A percentile compares a stretch with the other conserved stretches of the same genome.
Evolutionary conservation across 768 basidiomycete species (phyloP).

Genomic region (Tylopilus balloui): DNA sequence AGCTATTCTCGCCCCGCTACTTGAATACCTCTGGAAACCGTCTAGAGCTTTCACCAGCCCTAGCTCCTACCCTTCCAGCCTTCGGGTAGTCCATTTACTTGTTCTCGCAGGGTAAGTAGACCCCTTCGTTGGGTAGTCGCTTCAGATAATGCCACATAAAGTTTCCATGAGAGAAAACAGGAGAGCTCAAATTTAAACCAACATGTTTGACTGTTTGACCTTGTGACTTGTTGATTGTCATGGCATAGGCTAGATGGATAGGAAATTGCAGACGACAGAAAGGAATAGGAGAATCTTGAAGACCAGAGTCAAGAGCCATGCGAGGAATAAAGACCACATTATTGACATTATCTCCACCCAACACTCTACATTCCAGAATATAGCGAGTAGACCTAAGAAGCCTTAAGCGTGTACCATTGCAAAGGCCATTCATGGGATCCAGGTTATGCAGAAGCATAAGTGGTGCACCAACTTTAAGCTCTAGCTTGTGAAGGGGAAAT

Average conservation of each 20-base stretch:
- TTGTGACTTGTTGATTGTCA: constrained; percentile 39
- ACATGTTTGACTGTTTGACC: constrained; percentile 27
- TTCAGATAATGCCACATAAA: no score
- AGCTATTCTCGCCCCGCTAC: no score
- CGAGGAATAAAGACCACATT: constrained; percentile 29
- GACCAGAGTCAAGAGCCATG: constrained; percentile 21
- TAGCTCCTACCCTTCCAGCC: no score
- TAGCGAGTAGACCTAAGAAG: not conserved
- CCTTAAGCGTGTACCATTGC: not conserved
- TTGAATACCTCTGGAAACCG: no score
- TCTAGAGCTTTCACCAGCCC: no score
- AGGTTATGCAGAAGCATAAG: no score
- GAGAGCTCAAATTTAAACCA: constrained; percentile 21
- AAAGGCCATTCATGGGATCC: not conserved
- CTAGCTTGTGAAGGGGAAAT: not conserved
- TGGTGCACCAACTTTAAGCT: no score
- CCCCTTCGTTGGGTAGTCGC: no score
- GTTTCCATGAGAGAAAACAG: not conserved
- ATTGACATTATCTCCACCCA: not conserved
- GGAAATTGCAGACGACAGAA: constrained; percentile 29
- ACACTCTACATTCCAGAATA: not conserved
- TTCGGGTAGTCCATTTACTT: no score
- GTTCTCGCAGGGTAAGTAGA: no score
- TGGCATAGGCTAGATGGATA: constrained; percentile 34
- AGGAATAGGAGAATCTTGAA: constrained; percentile 18